phyloP scores from a whole-genome alignment of 1,139 yeast genomes.

The Pichia sp. region DNA sequence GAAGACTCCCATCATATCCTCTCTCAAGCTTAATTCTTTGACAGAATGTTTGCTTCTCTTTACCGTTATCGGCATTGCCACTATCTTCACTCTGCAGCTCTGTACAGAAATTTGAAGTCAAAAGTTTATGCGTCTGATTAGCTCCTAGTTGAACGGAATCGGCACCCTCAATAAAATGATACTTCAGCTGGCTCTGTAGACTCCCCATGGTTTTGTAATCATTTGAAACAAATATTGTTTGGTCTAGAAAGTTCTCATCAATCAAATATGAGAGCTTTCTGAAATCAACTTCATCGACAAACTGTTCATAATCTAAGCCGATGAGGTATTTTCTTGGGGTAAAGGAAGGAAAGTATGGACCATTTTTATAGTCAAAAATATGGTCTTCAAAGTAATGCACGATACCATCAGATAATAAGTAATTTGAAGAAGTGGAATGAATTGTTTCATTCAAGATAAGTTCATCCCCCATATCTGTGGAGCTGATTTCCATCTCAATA shows the following conservation, averaged over 20 bases:
- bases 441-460: slow-evolving; percentile 25
- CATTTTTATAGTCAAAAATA: slow-evolving; percentile 32
- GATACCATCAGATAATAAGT: slow-evolving; percentile 51
- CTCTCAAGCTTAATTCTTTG: slow-evolving; percentile 37
- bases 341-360: slow-evolving; percentile 28
- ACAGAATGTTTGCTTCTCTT: slow-evolving; percentile 33
- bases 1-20: slow-evolving; percentile 21
- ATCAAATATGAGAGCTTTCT: slow-evolving; percentile 53
- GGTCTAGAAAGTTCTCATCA: slow-evolving; percentile 43
- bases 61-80: neutral
- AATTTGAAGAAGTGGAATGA: slow-evolving; percentile 34
- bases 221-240: slow-evolving; percentile 48
- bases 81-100: no score
- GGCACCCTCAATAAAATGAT: slow-evolving; percentile 58
- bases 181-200: slow-evolving; percentile 37
- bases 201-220: slow-evolving; percentile 20
- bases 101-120: slow-evolving; percentile 37
- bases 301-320: slow-evolving; percentile 60
- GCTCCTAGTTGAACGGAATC: slow-evolving; percentile 29
- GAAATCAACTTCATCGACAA: slow-evolving; percentile 64
- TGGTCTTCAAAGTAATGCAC: slow-evolving; percentile 47
- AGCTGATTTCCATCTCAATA: slow-evolving; percentile 22
- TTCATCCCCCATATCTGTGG: slow-evolving; percentile 28
- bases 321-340: slow-evolving; percentile 67
- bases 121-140: slow-evolving; percentile 31